These are phyloP conservation scores for Rhizopogon sp. DNA, from an alignment of 768 basidiomycete genomes.

Conservation along the genomic window DNA sequence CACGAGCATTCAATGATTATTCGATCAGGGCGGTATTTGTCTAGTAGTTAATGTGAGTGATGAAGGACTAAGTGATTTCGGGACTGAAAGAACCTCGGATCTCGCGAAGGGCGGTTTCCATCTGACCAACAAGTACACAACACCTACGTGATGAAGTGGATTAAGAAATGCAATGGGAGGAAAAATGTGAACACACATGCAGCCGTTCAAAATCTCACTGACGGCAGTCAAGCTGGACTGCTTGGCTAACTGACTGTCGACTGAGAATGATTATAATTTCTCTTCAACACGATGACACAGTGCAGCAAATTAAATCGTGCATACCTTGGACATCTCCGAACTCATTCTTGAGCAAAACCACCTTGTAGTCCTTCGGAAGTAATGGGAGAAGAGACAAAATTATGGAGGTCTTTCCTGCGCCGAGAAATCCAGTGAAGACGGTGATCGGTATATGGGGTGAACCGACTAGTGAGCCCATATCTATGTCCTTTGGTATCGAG, in stretches of 20 bases:
- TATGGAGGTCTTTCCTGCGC: constrained; percentile 74
- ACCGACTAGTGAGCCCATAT: neutral
- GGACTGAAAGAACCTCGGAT: constrained; percentile 57
- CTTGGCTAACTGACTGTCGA: constrained; percentile 87
- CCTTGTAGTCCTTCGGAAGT: constrained; percentile 81
- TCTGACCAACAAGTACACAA: constrained; percentile 91
- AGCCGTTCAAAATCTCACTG: constrained; percentile 94
- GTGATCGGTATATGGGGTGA: constrained; percentile 67
- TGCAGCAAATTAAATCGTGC: constrained; percentile 2
- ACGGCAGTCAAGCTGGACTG: constrained; percentile 83
- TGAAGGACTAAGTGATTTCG: neutral
- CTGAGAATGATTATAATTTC: constrained; percentile 31
- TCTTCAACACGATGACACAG: neutral
- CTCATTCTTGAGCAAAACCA: constrained; percentile 92
- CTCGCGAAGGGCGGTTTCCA: constrained; percentile 86
- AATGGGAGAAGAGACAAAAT: constrained; percentile 81
- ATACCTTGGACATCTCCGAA: constrained; percentile 90
- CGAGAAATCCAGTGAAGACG: constrained; percentile 92
- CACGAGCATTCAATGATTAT: constrained; percentile 96
- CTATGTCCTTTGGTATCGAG: neutral
- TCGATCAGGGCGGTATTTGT: constrained; percentile 80
- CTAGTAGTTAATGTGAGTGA: constrained; percentile 31
- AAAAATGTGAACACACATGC: constrained; percentile 52
- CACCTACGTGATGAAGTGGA: constrained; percentile 46
- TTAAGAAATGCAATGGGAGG: neutral